These are phyloP conservation scores for Earliella scabrosa DNA, from an alignment of 1,284 basidiomycete species.

Conservation along the genomic window DNA sequence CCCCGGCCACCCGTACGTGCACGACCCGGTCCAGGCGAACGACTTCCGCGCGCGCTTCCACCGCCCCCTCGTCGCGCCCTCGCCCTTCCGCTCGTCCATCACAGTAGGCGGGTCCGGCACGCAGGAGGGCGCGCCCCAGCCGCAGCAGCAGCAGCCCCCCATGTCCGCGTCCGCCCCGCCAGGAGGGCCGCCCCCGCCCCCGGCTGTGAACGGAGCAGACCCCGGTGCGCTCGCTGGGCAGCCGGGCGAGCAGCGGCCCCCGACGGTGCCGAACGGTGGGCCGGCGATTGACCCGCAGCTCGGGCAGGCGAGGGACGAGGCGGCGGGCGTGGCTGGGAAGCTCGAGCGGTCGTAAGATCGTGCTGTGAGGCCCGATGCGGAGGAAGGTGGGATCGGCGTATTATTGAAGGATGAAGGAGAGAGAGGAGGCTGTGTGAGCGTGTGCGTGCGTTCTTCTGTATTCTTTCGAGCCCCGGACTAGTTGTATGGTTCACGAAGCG, in stretches of 20 bases:
- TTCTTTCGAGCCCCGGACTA: too few relatives aligned
- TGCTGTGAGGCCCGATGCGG: background rate
- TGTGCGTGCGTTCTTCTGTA: too few relatives aligned
- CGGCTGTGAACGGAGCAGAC: constrained; percentile 46
- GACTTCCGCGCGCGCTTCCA: constrained; percentile 77
- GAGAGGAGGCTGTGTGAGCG: too few relatives aligned
- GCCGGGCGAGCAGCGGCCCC: constrained; percentile 28
- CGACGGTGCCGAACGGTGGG: constrained; percentile 5
- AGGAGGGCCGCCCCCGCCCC: constrained; percentile 26
- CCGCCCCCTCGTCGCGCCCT: constrained; percentile 63
- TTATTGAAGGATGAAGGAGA: too few relatives aligned
- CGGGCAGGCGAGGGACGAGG: constrained; percentile 41
- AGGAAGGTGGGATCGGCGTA: background rate
- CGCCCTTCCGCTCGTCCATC: constrained; percentile 57
- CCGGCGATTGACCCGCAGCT: constrained; percentile 38
- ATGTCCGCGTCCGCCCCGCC: constrained; percentile 41
- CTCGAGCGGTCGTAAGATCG: constrained; percentile 30
- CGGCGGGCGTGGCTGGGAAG: constrained; percentile 38
- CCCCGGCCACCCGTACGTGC: constrained; percentile 30
- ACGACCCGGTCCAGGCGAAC: constrained; percentile 39
- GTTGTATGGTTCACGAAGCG: too few relatives aligned
- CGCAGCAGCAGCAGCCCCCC: constrained; percentile 8
- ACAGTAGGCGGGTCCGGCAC: constrained; percentile 30
- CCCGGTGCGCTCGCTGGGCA: constrained; percentile 41
- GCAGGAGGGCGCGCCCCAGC: constrained; percentile 37